Evolutionary conservation across 1,139 yeast genomes (phyloP).

Genomic region (Nakaseomyces nivariensis): DNA sequence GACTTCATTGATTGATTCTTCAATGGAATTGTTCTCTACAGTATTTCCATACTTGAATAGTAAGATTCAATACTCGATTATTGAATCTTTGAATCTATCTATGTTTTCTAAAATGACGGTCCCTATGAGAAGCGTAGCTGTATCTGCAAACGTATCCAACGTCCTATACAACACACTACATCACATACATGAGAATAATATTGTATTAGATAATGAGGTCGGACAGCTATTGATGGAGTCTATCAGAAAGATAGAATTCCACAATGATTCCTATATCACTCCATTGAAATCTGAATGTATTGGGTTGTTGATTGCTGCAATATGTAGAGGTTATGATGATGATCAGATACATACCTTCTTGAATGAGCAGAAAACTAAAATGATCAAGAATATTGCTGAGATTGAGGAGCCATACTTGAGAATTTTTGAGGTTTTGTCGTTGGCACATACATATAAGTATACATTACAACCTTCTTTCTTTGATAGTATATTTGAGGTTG

Average conservation of each 20-base stretch:
- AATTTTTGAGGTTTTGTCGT: conserved; percentile 50
- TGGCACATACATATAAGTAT: conserved; percentile 50
- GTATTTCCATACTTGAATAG: conserved; percentile 66
- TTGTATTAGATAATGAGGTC: conserved; percentile 38
- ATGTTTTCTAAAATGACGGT: conserved; percentile 31
- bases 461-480: conserved; percentile 37
- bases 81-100: conserved; percentile 66
- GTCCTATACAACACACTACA: conserved; percentile 52
- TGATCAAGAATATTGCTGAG: conserved; percentile 53
- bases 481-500: conserved; percentile 43
- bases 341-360: conserved; percentile 16
- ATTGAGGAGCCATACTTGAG: conserved; percentile 54
- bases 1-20: conserved; percentile 59
- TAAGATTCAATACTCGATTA: conserved; percentile 74
- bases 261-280: conserved; percentile 31
- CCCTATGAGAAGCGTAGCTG: conserved; percentile 38
- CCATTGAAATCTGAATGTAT: conserved; percentile 54
- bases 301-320: conserved; percentile 45
- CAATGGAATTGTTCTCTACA: conserved; percentile 65
- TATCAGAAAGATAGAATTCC: conserved; percentile 38
- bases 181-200: conserved; percentile 17
- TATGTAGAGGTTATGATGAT: conserved; percentile 23
- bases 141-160: conserved; percentile 50
- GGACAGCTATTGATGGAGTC: conserved; percentile 47
- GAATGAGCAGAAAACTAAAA: conserved; percentile 42